Conservation (phyloP, 2,329 filamentous ascomycete species). For the Cyphellophora attinorum region DNA sequence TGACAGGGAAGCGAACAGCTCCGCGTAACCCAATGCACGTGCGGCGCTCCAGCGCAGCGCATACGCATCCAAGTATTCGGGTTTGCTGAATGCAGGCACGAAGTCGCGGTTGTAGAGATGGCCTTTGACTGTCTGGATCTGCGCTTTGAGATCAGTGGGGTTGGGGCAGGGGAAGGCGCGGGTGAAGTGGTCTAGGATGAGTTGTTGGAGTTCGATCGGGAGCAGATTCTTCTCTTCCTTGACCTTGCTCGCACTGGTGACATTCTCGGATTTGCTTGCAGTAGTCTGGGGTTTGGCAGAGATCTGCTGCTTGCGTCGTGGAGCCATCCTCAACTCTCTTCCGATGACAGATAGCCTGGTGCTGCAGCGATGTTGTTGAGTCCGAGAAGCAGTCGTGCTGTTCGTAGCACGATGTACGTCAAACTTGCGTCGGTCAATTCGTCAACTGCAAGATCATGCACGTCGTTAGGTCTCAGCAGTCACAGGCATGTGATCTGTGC, state of each 20-base stretch:
- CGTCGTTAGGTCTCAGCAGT: no score
- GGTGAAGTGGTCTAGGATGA: slow-evolving; percentile 64
- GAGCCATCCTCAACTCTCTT: no score
- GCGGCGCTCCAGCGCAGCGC: slow-evolving; percentile 85
- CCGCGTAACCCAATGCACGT: slow-evolving; percentile 71
- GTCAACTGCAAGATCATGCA: no score
- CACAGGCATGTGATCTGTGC: no score
- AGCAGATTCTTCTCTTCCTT: slow-evolving; percentile 21
- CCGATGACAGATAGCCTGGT: no score
- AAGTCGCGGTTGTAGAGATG: slow-evolving; percentile 85
- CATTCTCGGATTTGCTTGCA: background rate
- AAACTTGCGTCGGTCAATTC: no score
- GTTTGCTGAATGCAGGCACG: slow-evolving; percentile 61
- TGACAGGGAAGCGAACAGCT: slow-evolving; percentile 34
- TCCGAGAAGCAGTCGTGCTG: no score
- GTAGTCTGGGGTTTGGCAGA: background rate
- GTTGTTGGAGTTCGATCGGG: slow-evolving; percentile 53
- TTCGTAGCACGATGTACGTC: no score
- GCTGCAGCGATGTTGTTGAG: no score
- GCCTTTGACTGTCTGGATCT: slow-evolving; percentile 74
- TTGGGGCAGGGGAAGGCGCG: slow-evolving; percentile 46
- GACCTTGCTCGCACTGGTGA: background rate
- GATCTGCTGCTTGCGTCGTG: background rate
- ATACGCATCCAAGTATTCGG: slow-evolving; percentile 69
- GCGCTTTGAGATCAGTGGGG: slow-evolving; percentile 38